Base-by-base conservation (phyloP, 2,329 filamentous ascomycete species). In the Venturiaceae sp. region DNA sequence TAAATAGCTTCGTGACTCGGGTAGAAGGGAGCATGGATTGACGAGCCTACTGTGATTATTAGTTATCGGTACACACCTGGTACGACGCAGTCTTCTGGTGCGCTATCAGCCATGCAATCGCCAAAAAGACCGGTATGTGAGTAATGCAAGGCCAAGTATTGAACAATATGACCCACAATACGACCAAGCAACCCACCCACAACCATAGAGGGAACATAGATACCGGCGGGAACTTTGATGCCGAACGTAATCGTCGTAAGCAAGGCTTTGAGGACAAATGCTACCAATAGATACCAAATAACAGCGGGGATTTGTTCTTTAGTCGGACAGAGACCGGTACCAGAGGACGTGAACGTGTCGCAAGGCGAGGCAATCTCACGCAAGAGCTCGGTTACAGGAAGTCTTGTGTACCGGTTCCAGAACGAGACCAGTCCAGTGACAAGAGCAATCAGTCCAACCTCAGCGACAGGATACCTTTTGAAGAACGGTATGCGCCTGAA, bases 171-270 rank as follows among this genome's bases (percentile, higher is more conserved):
- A 1, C 94, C 94, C 13, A 96, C 83, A 47, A 94, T 85, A 7
- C 92, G 85, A 32, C 92, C 92, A 76, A 96, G 86, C 19, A 99
- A 77, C 67, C 94, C 94, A 63, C 94, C 94, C 19, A 97, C 90
- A 30, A 97, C 94, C 94, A 99, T 99, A 65, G 92, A 96, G 3
- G 94, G 94, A 1, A 99, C 92, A 66, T 99, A 99, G 64, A 99
- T 96, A 62, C 94, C 94, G 1, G 92, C 91, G 9, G 94, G 94
- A 0, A 97, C 85, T 79, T 97, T 97, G 68, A 96, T 92, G 28
- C 92, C 92, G 72, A 97, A 97, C 0, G 92, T 96, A 63, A 96
- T 86, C 50, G 87, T 85, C 0, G 94, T 97, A 44, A 99, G 74
- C 50, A 92, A 78, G 0, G 90, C 88, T 70, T 99, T 99, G 75